Base-by-base conservation (phyloP, 108 stramenopile genomes). In the Skeletonema tropicum region DNA sequence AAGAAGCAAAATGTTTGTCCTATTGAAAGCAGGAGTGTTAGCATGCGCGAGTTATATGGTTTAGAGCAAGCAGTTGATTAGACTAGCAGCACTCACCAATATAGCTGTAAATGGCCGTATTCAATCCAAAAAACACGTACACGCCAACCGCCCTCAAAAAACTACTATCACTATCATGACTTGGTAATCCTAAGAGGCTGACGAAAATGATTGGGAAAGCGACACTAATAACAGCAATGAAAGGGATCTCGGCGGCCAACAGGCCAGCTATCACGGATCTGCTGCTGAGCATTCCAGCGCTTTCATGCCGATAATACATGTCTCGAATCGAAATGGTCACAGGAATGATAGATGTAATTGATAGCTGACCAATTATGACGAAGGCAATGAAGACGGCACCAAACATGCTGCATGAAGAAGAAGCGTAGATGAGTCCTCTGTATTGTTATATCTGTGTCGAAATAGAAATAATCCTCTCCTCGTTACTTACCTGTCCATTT, bases 251-350 rank as follows among this genome's bases (percentile, higher is more conserved):
- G 11, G 83, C 83, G 4, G 78, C 70, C 21, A 74, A 73, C 15
- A 83, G 64, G 38, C 75, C 80, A 42, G 46, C 35, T 3, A 42
- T 75, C 15, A 81, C 69, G 32, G 76, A 73, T 36, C 73, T 63
- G 30, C 60, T 29, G 52, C 57, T 41, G 9, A 83, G 60, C 84
- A 89, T 85, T 33, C 81, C 82, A 6, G 69, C 66, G 15, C 73
- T 57, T 32, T 57, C 60, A 42, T 89, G 85, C 25, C 82, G 75
- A 60, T 89, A 89, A 55, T 79, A 89, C 60, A 86, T 77, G 57
- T 86, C 80, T 21, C 88, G 76, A n/a, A 78, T 69, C 35, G 45
- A 60, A 39, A 66, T 52, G 70, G 79, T 74, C 25, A 85, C 83
- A 14, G 88, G 88, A 6, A 89, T 25, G 11, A 77, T 74, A 21